Conservation (phyloP, 2,329 filamentous ascomycete genomes). For the Alternaria atra region DNA sequence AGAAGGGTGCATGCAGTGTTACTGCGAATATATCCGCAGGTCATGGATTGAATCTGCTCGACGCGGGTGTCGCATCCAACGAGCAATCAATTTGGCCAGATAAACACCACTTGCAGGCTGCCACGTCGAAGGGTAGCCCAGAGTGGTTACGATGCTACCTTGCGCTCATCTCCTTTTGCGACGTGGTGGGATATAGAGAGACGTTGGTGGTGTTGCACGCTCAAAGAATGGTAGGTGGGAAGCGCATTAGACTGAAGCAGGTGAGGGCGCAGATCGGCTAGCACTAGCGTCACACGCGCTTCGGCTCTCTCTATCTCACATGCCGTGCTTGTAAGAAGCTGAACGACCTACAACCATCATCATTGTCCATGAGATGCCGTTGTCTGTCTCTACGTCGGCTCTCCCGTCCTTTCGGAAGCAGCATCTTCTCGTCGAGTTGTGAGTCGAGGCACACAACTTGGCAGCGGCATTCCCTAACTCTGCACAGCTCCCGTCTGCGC, state of each 20-base stretch:
- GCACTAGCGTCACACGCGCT: slow-evolving; percentile 17
- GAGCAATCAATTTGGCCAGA: background rate
- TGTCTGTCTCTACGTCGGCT: slow-evolving; percentile 32
- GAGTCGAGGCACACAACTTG: slow-evolving; percentile 49
- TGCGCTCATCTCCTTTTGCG: slow-evolving; percentile 28
- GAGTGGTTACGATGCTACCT: slow-evolving; percentile 6
- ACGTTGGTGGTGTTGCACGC: slow-evolving; percentile 11
- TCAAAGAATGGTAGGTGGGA: background rate
- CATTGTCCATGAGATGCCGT: slow-evolving; percentile 31
- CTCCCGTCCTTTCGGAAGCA: slow-evolving; percentile 70
- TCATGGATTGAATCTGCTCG: background rate
- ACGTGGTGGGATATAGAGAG: slow-evolving; percentile 1
- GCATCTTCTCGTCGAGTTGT: slow-evolving; percentile 85
- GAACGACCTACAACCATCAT: slow-evolving; percentile 14
- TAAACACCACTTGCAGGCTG: slow-evolving; percentile 5
- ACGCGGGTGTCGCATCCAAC: background rate
- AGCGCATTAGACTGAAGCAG: slow-evolving; percentile 10
- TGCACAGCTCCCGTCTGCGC: slow-evolving; percentile 76
- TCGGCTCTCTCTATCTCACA: background rate
- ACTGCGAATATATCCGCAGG: background rate
- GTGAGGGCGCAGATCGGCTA: slow-evolving; percentile 19
- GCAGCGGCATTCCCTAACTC: slow-evolving; percentile 34
- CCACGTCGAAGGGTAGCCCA: slow-evolving; percentile 25
- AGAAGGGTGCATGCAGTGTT: slow-evolving; percentile 7
- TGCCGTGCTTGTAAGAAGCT: slow-evolving; percentile 11